Base-by-base conservation (phyloP, 139 green algal species). In the Spirogloea muscicola region DNA sequence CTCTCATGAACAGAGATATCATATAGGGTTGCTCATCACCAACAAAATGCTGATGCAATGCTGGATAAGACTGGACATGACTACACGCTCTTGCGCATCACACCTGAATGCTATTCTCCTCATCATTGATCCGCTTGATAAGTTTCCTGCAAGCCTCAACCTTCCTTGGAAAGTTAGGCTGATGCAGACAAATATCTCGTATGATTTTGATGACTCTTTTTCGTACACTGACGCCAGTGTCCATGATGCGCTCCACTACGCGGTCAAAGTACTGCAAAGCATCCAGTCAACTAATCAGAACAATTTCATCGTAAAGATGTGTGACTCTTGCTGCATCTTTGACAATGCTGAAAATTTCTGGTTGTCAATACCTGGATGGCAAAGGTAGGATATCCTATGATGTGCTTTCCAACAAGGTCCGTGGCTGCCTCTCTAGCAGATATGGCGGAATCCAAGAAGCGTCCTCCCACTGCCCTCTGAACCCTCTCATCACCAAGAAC, bases 371-470 rank as follows among this genome's bases (percentile, higher is more conserved):
- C 73, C 73, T 81, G 52, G 25, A 77, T 44, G 2, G 88, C 88
- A 34, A 96, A 67, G 51, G 87, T 82, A 18, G 80, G 43, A 49
- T 81, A 71, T 33, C 31, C 59, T 48, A 65, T 67, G 9, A 92
- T 90, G 74, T 92, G 80, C 27, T 82, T 79, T 0, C 89, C 91
- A 58, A 96, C 77, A 57, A 96, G 77, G 27, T 90, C 89, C 27
- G 96, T 76, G 3, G 89, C 87, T 33, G 91, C 91, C 64, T 96
- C 90, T 0, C 91, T 82, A 40, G 96, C 92, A 4, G 77, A 86
- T 10, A 91, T 84, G n/a, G 87, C 81, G 42, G 95, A 89, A 79
- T 96, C 91, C 58, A 80, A 66, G 29, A 87, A 92, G 78, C 6
- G 88, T 74, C 7, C 43, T 49, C 85, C 82, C 55, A 91, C 79